These are phyloP conservation scores for Alternaria gaisen DNA, from an alignment of 2,329 filamentous ascomycete species.

Conservation along the genomic window DNA sequence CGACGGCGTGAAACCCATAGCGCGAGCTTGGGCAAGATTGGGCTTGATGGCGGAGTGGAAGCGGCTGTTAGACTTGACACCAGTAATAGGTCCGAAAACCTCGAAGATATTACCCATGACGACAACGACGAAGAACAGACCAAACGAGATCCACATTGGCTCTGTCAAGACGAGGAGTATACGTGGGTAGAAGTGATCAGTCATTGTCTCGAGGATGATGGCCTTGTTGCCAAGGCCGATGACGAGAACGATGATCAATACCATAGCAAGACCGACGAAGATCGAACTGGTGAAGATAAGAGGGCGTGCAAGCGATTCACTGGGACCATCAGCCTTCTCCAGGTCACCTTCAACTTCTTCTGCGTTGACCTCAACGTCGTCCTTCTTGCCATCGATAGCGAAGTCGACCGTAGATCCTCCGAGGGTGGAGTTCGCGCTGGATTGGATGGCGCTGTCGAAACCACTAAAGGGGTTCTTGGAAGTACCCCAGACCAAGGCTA, in stretches of 20 bases:
- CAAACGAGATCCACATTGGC: constrained; percentile 63
- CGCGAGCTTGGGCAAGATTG: constrained; percentile 56
- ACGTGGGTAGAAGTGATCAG: constrained; percentile 63
- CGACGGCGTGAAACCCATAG: constrained; percentile 67
- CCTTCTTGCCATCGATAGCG: constrained; percentile 14
- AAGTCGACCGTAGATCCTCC: constrained; percentile 36
- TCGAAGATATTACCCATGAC: constrained; percentile 38
- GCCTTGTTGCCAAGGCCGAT: constrained; percentile 65
- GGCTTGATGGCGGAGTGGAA: constrained; percentile 73
- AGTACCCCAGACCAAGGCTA: constrained; percentile 71
- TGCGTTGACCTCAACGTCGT: constrained; percentile 20
- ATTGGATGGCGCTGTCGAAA: constrained; percentile 46
- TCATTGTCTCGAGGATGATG: constrained; percentile 62
- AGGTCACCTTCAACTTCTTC: constrained; percentile 35
- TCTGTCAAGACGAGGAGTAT: constrained; percentile 60
- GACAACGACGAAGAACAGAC: constrained; percentile 49
- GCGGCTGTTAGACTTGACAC: constrained; percentile 78
- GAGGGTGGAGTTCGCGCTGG: constrained; percentile 34
- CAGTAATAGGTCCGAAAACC: constrained; percentile 79
- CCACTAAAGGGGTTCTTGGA: constrained; percentile 56
- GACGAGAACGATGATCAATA: constrained; percentile 61
- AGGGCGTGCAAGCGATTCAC: constrained; percentile 56
- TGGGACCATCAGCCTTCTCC: constrained; percentile 40
- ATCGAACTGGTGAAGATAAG: constrained; percentile 64
- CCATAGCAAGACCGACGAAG: constrained; percentile 60